phyloP scores from a whole-genome alignment of 768 basidiomycete species.

The Lactarius tabidus region DNA sequence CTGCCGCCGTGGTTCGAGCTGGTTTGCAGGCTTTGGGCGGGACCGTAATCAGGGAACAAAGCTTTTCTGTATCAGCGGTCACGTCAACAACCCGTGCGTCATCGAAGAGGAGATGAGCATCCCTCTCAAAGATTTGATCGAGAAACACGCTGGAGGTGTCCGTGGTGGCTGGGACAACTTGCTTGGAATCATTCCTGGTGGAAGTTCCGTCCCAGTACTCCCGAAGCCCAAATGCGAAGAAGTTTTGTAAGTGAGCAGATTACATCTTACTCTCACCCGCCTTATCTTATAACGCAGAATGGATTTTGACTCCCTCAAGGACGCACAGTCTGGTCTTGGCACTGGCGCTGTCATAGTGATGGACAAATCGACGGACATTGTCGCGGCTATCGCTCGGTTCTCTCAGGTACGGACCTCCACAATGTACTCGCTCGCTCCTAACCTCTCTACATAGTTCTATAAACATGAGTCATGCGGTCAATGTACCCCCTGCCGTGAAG shows the following conservation, averaged over 20 bases:
- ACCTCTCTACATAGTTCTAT: conserved; percentile 63
- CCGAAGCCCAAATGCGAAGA: conserved; percentile 79
- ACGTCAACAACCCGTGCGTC: conserved; percentile 97
- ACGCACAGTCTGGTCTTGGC: conserved; percentile 92
- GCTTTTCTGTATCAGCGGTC: conserved; percentile 92
- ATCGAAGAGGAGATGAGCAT: conserved; percentile 99
- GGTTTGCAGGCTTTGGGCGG: conserved; percentile 92
- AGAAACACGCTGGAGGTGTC: conserved; percentile 96
- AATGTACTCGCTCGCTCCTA: background rate
- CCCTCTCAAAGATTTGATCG: conserved; percentile 86
- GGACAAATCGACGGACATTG: conserved; percentile 96
- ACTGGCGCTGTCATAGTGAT: conserved; percentile 99
- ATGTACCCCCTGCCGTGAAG: conserved; percentile 91
- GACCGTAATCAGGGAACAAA: conserved; percentile 96
- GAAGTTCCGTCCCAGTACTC: conserved; percentile 89
- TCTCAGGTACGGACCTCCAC: conserved; percentile 48
- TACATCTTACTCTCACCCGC: background rate
- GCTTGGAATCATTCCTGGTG: conserved; percentile 94
- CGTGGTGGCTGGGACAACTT: conserved; percentile 95
- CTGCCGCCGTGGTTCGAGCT: conserved; percentile 77
- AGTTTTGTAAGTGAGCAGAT: conserved; percentile 66
- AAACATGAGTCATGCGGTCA: conserved; percentile 99
- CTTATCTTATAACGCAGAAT: conserved; percentile 49
- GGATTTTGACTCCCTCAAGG: conserved; percentile 98
- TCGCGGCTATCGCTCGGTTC: conserved; percentile 92